These are phyloP conservation scores for Anisogramma anomala DNA, from an alignment of 2,329 filamentous ascomycete genomes.

Conservation along the genomic window DNA sequence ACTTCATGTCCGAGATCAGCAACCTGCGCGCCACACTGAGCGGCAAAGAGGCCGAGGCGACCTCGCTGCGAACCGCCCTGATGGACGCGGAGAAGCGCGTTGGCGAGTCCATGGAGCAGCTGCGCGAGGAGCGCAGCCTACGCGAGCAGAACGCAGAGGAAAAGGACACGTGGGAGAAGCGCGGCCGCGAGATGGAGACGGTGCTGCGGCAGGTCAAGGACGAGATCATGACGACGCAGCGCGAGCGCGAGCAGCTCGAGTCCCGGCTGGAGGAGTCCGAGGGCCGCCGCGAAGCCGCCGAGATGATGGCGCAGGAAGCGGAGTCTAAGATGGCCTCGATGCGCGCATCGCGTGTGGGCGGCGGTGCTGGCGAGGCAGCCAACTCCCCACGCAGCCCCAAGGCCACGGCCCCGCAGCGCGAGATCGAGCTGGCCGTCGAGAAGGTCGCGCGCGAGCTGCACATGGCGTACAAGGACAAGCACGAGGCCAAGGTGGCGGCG, in stretches of 20 bases:
- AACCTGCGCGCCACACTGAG: slow-evolving; percentile 84
- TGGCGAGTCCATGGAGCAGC: slow-evolving; percentile 70
- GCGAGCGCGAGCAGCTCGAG: slow-evolving; percentile 70
- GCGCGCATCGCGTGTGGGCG: slow-evolving; percentile 45
- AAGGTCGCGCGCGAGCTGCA: slow-evolving; percentile 92
- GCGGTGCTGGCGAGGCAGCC: slow-evolving; percentile 27
- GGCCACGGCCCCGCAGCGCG: slow-evolving; percentile 30
- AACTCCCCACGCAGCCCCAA: slow-evolving; percentile 27
- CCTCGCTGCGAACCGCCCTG: slow-evolving; percentile 76
- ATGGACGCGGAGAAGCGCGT: slow-evolving; percentile 86
- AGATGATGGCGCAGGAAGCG: slow-evolving; percentile 64
- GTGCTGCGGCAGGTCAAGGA: slow-evolving; percentile 70
- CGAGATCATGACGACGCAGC: slow-evolving; percentile 66
- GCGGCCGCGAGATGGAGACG: slow-evolving; percentile 74
- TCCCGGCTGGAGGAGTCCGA: slow-evolving; percentile 67
- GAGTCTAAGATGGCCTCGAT: slow-evolving; percentile 66
- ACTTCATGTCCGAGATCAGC: slow-evolving; percentile 84
- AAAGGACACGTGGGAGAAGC: slow-evolving; percentile 71
- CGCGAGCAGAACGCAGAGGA: slow-evolving; percentile 65
- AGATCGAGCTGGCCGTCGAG: slow-evolving; percentile 77
- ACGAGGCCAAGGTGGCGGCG: slow-evolving; percentile 88
- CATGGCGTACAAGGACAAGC: slow-evolving; percentile 88
- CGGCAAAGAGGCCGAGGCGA: slow-evolving; percentile 85
- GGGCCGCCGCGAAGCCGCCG: slow-evolving; percentile 59
- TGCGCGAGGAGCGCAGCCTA: slow-evolving; percentile 62